A percentile compares a stretch with the other conserved stretches of the same genome.
Evolutionary conservation across 768 basidiomycete genomes (phyloP).

Genomic region (Antrodiella citrinella): DNA sequence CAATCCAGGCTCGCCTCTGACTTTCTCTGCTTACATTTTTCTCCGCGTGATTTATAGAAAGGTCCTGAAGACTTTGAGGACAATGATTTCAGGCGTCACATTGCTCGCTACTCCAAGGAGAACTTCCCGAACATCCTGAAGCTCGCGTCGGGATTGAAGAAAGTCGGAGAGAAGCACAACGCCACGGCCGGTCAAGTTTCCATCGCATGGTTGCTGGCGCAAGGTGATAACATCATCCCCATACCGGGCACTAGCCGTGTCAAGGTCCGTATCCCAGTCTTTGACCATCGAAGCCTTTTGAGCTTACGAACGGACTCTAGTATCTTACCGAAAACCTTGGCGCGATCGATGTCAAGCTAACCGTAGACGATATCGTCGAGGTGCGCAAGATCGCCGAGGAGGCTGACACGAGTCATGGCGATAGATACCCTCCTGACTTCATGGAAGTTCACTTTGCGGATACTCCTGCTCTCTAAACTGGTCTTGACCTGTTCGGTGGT

Average conservation of each 20-base stretch:
- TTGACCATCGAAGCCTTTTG: too few species aligned
- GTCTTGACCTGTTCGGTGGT: too few species aligned
- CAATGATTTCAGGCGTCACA: conserved; percentile 20
- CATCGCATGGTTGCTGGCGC: conserved; percentile 25
- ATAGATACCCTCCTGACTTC: conserved; percentile 13
- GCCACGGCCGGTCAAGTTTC: conserved; percentile 27
- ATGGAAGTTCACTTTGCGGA: conserved; percentile 14
- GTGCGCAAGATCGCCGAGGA: conserved; percentile 14
- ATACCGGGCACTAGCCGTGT: conserved; percentile 14
- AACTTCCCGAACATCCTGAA: conserved; percentile 39
- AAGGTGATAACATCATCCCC: conserved; percentile 22
- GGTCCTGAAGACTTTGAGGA: conserved; percentile 21
- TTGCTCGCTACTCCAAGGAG: conserved; percentile 21
- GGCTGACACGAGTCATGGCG: conserved; percentile 10
- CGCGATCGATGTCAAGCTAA: conserved; percentile 13
- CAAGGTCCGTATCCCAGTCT: conserved; percentile 5
- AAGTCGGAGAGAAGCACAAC: conserved; percentile 25
- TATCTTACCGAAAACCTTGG: conserved; percentile 17
- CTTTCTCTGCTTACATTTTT: background rate
- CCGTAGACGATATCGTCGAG: conserved; percentile 16
- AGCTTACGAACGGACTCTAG: conserved; percentile 2
- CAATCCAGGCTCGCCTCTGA: background rate
- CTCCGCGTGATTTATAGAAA: conserved; percentile 1
- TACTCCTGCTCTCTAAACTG: conserved; percentile 12
- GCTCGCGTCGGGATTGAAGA: conserved; percentile 24